These are phyloP conservation scores for Diplodia sapinea DNA, from an alignment of 2,329 filamentous ascomycete genomes.

Conservation along the genomic window DNA sequence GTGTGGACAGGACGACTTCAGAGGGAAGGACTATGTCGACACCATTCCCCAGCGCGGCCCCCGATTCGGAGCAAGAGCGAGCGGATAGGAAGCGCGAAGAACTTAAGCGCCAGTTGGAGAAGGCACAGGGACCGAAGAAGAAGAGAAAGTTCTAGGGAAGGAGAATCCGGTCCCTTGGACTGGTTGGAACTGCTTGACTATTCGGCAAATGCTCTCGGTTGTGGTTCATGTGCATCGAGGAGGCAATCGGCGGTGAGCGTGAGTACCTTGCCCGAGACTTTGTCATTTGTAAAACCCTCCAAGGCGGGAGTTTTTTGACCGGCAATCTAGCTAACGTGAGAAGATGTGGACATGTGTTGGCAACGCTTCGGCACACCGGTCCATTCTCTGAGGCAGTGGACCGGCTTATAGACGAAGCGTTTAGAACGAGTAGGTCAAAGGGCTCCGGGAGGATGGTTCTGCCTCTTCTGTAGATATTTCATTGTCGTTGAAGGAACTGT, in stretches of 20 bases:
- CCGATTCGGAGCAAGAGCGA: conserved; percentile 57
- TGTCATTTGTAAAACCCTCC: neutral
- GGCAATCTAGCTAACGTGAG: neutral
- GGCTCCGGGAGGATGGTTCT: neutral
- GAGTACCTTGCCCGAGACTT: neutral
- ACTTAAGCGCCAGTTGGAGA: conserved; percentile 61
- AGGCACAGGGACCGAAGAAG: conserved; percentile 60
- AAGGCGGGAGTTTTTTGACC: neutral
- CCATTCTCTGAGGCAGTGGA: neutral
- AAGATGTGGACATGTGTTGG: neutral
- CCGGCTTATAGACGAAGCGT: neutral
- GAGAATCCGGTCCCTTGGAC: neutral
- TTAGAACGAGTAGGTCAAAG: neutral
- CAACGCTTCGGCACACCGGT: neutral
- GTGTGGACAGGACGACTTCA: neutral
- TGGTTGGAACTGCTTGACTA: neutral
- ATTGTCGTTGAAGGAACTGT: neutral
- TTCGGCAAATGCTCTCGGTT: no score
- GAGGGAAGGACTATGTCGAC: neutral
- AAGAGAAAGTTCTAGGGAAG: conserved; percentile 58
- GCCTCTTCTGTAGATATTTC: neutral
- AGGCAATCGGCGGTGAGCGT: neutral
- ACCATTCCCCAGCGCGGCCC: neutral
- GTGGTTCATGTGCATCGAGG: no score
- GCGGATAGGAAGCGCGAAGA: conserved; percentile 62